Conservation (phyloP, 306 rosid genomes). For the Quercus glauca region DNA sequence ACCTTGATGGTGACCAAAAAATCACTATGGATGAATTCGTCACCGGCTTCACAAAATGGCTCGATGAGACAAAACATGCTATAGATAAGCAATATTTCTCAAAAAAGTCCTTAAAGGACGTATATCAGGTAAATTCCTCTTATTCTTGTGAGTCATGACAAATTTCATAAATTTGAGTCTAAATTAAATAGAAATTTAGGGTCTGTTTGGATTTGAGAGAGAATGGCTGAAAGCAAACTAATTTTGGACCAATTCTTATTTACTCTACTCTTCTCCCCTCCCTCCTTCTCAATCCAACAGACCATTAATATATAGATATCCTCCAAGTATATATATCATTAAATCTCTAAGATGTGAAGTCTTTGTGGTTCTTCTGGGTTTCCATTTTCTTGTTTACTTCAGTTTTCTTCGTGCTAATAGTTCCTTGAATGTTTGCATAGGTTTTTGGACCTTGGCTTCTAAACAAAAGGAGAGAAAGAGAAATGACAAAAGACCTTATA, state of each 20-base stretch:
- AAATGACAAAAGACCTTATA: slow-evolving; percentile 37
- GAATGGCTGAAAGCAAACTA: too few species aligned
- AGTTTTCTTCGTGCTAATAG: not conserved
- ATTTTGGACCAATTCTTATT: too few species aligned
- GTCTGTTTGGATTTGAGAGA: too few species aligned
- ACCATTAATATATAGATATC: too few species aligned
- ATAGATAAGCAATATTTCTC: slow-evolving; percentile 37
- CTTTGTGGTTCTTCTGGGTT: not conserved
- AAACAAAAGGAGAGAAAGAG: slow-evolving; percentile 37
- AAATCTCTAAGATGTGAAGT: too few species aligned
- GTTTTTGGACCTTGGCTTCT: slow-evolving; percentile 57
- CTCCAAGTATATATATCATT: too few species aligned
- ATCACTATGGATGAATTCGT: slow-evolving; percentile 57
- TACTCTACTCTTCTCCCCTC: too few species aligned
- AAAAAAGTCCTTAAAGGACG: slow-evolving; percentile 35
- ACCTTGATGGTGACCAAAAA: slow-evolving; percentile 42
- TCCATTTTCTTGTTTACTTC: not conserved
- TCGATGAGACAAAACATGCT: slow-evolving; percentile 43
- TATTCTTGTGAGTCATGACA: too few species aligned
- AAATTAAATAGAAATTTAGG: too few species aligned
- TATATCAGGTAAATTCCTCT: slow-evolving; percentile 26
- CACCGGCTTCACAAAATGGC: slow-evolving; percentile 47
- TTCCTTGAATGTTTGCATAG: slow-evolving; percentile 16
- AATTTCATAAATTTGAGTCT: too few species aligned
- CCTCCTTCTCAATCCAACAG: too few species aligned